A percentile compares a stretch with the other conserved stretches of the same genome.
phyloP scores from a whole-genome alignment of 352 stramenopile species.

The Peronosclerospora sorghi region DNA sequence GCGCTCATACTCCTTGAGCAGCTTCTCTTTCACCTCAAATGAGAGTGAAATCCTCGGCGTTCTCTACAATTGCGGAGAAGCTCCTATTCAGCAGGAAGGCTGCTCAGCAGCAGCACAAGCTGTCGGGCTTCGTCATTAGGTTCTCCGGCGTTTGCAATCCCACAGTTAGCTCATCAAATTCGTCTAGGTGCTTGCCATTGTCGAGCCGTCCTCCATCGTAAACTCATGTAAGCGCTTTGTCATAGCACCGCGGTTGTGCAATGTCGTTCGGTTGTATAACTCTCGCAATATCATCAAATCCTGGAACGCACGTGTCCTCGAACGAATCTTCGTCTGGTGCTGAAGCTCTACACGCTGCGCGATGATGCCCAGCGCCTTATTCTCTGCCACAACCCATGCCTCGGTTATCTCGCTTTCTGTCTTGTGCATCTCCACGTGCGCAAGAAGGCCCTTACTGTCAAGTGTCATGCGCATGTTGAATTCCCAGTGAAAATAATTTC shows the following conservation, averaged over 20 bases:
- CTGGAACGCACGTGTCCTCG: background rate
- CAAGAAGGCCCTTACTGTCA: background rate
- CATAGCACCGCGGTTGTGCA: background rate
- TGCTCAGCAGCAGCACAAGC: constrained; percentile 18
- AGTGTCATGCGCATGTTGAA: background rate
- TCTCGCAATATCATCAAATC: background rate
- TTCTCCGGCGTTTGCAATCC: constrained; percentile 13
- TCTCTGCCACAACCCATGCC: background rate
- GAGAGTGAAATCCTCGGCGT: constrained; percentile 6
- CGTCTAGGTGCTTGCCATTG: constrained; percentile 10
- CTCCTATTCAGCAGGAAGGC: constrained; percentile 16
- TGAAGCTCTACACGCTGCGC: no score
- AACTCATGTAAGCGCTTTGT: background rate
- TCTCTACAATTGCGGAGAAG: constrained; percentile 10
- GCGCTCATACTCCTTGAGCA: constrained; percentile 16
- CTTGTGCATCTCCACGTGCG: background rate
- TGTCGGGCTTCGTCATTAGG: constrained; percentile 14
- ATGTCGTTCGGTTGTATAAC: background rate
- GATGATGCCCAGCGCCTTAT: background rate
- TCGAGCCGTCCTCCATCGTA: background rate
- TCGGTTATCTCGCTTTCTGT: background rate
- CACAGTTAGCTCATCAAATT: constrained; percentile 18
- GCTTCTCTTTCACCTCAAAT: constrained; percentile 18
- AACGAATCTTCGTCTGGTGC: background rate
- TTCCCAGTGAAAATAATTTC: background rate